Percentiles rank a stretch among this genome's conserved stretches.
Conservation (phyloP, 805 yeast species). For the Kluyveromyces siamensis region DNA sequence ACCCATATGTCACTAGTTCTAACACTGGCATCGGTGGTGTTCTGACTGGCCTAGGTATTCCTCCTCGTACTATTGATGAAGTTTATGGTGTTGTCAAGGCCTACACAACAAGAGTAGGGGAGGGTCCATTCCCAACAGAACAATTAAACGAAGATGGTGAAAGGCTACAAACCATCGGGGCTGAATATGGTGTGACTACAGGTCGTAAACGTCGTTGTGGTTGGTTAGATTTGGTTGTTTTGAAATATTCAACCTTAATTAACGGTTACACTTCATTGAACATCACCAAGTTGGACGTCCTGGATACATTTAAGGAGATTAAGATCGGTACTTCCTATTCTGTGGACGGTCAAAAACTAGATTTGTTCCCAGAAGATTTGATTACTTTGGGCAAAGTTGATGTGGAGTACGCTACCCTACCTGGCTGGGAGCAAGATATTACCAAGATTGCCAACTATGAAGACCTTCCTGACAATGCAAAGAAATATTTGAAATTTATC, state of each 20-base stretch:
- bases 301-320: constrained; percentile 83
- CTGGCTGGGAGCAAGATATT: constrained; percentile 90
- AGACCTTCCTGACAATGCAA: constrained; percentile 82
- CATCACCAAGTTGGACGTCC: constrained; percentile 91
- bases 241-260: constrained; percentile 82
- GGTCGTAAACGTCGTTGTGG: constrained; percentile 99
- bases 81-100: constrained; percentile 97
- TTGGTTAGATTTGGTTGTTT: constrained; percentile 93
- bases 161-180: constrained; percentile 82
- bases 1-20: constrained; percentile 94
- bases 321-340: constrained; percentile 80
- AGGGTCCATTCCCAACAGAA: constrained; percentile 98
- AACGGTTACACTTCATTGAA: constrained; percentile 93
- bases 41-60: constrained; percentile 89
- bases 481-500: constrained; percentile 73
- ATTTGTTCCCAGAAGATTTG: constrained; percentile 90
- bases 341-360: constrained; percentile 64
- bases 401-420: constrained; percentile 82
- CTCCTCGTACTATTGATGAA: constrained; percentile 76
- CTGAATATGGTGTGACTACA: constrained; percentile 95
- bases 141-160: constrained; percentile 85
- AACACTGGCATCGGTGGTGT: constrained; percentile 98
- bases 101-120: constrained; percentile 97
- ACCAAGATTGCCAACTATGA: constrained; percentile 58
- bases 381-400: constrained; percentile 76